A percentile compares a stretch with the other conserved stretches of the same genome.
Conservation (phyloP, 768 basidiomycete species). For the Brasilioporus rufonigricans region DNA sequence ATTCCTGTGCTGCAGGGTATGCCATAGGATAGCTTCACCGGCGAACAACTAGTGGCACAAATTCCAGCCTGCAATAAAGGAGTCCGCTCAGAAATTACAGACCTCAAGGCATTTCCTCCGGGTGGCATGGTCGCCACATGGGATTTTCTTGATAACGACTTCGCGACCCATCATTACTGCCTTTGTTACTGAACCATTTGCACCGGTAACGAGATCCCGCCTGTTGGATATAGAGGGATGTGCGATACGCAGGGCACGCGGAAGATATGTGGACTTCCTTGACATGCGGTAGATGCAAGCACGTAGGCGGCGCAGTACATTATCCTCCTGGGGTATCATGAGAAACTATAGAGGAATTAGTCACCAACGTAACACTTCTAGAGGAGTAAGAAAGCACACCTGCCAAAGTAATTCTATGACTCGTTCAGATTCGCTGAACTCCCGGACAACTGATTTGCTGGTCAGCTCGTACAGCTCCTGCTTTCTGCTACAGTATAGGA, state of each 20-base stretch:
- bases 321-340: not conserved
- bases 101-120: conserved; percentile 14
- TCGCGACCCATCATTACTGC: conserved; percentile 11
- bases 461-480: conserved; percentile 13
- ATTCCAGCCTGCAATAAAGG: conserved; percentile 2
- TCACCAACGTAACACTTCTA: not conserved
- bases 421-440: conserved; percentile 14
- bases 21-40: conserved; percentile 30
- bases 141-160: conserved; percentile 29
- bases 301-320: conserved; percentile 12
- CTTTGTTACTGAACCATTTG: conserved; percentile 20
- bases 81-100: not conserved
- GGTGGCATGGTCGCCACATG: not conserved
- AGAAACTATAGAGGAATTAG: conserved; percentile 13
- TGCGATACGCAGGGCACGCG: conserved; percentile 14
- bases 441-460: not conserved
- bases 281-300: conserved; percentile 28
- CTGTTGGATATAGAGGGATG: not conserved
- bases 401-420: conserved; percentile 24
- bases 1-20: conserved; percentile 24
- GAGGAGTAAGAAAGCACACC: conserved; percentile 9
- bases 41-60: conserved; percentile 15
- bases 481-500: conserved; percentile 20
- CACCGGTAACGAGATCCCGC: conserved; percentile 7
- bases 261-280: conserved; percentile 28